These are phyloP conservation scores for Vitis riparia DNA, from an alignment of 164 flowering plant species.

Conservation along the genomic window DNA sequence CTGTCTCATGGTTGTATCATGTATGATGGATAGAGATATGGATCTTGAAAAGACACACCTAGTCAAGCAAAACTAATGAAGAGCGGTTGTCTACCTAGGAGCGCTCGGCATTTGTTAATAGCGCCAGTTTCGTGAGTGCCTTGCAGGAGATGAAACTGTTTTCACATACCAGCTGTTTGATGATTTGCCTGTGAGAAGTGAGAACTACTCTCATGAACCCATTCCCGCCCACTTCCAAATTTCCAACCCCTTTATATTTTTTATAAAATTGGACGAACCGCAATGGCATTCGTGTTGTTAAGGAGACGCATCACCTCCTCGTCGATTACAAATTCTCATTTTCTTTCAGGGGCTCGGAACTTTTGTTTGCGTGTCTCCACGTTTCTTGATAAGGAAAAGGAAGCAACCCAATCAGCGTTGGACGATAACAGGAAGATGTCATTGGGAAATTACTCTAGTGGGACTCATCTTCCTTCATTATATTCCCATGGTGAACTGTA, in stretches of 20 bases:
- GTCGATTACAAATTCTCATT: slow-evolving; percentile 7
- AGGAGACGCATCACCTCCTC: slow-evolving; percentile 15
- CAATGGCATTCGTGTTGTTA: slow-evolving; percentile 23
- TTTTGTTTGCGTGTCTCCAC: slow-evolving; percentile 28
- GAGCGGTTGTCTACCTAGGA: no score
- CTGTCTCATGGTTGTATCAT: no score
- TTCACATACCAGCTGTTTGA: slow-evolving; percentile 31
- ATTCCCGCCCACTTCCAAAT: neutral
- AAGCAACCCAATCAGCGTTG: slow-evolving; percentile 1
- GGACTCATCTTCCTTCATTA: slow-evolving; percentile 37
- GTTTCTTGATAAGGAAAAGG: slow-evolving; percentile 7
- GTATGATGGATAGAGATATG: no score
- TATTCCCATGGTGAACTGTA: slow-evolving; percentile 15
- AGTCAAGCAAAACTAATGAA: no score
- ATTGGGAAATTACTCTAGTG: slow-evolving; percentile 1
- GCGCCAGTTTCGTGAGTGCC: neutral
- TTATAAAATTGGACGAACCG: no score
- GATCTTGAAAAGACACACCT: no score
- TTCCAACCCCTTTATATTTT: no score
- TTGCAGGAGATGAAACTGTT: neutral
- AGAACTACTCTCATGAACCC: neutral
- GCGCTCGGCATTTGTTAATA: no score
- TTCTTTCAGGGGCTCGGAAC: slow-evolving; percentile 8
- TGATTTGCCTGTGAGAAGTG: slow-evolving; percentile 19
- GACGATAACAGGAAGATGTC: slow-evolving; percentile 3